phyloP scores from a whole-genome alignment of 352 stramenopile species.

The Phytopythium ostracodes region DNA sequence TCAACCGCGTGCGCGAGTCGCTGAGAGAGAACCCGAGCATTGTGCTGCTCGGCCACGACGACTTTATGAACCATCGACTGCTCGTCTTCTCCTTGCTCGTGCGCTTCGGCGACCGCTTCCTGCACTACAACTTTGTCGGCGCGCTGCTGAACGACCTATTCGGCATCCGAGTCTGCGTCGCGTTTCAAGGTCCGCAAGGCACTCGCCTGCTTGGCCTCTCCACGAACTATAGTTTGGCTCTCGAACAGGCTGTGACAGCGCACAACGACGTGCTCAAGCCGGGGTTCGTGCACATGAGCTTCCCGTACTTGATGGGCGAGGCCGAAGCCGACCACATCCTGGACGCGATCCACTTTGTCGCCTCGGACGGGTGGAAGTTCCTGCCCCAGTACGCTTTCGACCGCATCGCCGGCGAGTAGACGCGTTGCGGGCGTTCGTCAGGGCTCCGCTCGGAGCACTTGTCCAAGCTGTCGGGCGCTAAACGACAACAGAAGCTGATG shows the following conservation, averaged over 20 bases:
- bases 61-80: constrained; percentile 45
- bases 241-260: constrained; percentile 87
- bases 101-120: constrained; percentile 77
- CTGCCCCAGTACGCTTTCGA: constrained; percentile 94
- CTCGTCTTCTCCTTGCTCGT: constrained; percentile 97
- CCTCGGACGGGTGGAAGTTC: constrained; percentile 90
- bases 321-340: constrained; percentile 93
- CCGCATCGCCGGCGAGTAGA: constrained; percentile 92
- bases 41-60: constrained; percentile 80
- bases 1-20: constrained; percentile 27
- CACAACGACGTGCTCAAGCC: constrained; percentile 92
- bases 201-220: constrained; percentile 90
- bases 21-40: constrained; percentile 59
- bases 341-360: constrained; percentile 90
- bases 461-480: not conserved
- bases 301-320: constrained; percentile 84
- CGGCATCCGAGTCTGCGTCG: constrained; percentile 78
- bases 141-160: constrained; percentile 98
- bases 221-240: constrained; percentile 43
- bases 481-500: not conserved
- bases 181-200: constrained; percentile 84
- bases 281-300: constrained; percentile 92
- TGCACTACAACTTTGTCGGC: constrained; percentile 99
- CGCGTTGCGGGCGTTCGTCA: constrained; percentile 23
- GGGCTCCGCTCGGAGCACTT: not conserved